Base-by-base conservation (phyloP, 1,284 basidiomycete genomes). In the Apiotrichum veenhuisii region DNA sequence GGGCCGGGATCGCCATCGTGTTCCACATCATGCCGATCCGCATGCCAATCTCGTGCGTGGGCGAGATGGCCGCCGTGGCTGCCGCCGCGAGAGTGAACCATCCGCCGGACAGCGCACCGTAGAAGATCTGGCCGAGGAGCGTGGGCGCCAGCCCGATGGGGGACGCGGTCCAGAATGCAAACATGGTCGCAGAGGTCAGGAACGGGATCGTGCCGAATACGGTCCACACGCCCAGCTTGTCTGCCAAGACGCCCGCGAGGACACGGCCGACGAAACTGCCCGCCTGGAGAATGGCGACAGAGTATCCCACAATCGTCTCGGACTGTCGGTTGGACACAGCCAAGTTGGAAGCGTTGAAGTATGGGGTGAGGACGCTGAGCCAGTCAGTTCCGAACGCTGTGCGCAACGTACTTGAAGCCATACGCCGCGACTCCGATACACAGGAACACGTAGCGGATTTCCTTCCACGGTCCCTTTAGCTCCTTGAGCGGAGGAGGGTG, bases 1-100 rank as follows among this genome's bases (percentile, higher is more conserved):
- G 61, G 10, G 65, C 50, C 0, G 71, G 67, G 7, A 75, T 33
- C 1, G 67, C 59, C 12, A 69, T 65, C 23, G 67, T 48, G 10
- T 59, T 63, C 70, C 72, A 75, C 55, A 75, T 58, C 70, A 77
- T 72, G 15, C 75, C 74, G 33, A 77, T 58, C 14, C 74, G 50
- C 55, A 69, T 68, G 1, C 75, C 75, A 43, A 72, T 68, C 51
- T 60, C 58, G 1, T 33, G 17, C 3, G 50, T 37, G 2, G 58
- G 58, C 12, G 54, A 53, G 20, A 61, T 57, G 36, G 50, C 50
- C 0, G 59, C 59, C 14, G 53, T 57, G 9, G 55, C 55, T 1
- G 72, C 70, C 5, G 72, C 68, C 0, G 73, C 68, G 20, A 76
- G 60, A 0, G 72, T 67, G 25, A 75, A 67, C 65, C 72, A 75